A percentile compares a stretch with the other conserved stretches of the same genome.
phyloP scores from a whole-genome alignment of 2,329 filamentous ascomycete genomes.

The Didymella glomerata region DNA sequence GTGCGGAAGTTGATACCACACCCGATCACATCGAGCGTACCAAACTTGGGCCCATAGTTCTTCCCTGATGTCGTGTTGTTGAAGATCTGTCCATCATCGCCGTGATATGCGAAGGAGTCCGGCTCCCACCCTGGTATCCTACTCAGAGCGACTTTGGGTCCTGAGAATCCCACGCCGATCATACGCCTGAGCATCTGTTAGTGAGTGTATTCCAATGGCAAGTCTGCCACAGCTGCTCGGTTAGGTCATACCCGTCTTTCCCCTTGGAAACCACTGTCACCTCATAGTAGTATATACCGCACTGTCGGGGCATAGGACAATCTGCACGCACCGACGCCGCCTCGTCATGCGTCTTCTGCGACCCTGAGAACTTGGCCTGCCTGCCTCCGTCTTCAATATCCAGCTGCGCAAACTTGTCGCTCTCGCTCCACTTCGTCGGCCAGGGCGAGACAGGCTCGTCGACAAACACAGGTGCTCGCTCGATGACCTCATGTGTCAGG shows the following conservation, averaged over 20 bases:
- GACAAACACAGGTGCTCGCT: conserved; percentile 69
- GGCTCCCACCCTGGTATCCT: conserved; percentile 71
- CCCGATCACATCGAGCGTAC: conserved; percentile 67
- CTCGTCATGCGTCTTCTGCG: conserved; percentile 71
- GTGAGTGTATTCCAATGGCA: conserved; percentile 25
- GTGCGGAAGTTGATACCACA: conserved; percentile 72
- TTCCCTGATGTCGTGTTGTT: conserved; percentile 65
- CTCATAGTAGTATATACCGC: conserved; percentile 95
- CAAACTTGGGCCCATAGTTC: conserved; percentile 68
- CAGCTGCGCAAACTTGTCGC: conserved; percentile 76
- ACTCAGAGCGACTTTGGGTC: conserved; percentile 65
- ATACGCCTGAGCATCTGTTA: conserved; percentile 47
- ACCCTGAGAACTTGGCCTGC: conserved; percentile 70
- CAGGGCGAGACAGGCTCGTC: conserved; percentile 74
- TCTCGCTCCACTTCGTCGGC: conserved; percentile 82
- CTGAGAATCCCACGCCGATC: conserved; percentile 69
- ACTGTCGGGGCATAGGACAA: conserved; percentile 84
- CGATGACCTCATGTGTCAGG: conserved; percentile 83
- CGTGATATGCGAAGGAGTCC: conserved; percentile 72
- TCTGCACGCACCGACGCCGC: conserved; percentile 84
- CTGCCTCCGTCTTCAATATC: conserved; percentile 78
- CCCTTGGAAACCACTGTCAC: conserved; percentile 71
- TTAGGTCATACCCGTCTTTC: conserved; percentile 66
- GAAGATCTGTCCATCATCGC: conserved; percentile 71
- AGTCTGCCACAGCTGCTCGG: conserved; percentile 40